Base-by-base conservation (phyloP, 768 basidiomycete genomes). In the Sistotremastrum suecicum region DNA sequence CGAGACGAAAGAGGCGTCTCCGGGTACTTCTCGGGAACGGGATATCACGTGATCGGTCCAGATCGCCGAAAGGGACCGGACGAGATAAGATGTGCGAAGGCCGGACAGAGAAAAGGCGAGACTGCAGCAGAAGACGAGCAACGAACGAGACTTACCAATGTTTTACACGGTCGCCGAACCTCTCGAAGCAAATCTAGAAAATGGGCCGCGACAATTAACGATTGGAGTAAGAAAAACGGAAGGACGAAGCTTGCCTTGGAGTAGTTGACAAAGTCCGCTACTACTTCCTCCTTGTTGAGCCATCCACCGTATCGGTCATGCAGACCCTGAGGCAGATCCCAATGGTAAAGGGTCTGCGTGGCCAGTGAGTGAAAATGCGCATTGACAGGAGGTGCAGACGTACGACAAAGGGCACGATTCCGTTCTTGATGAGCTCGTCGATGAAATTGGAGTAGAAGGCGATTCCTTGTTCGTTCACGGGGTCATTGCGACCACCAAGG, bases 261-360 rank as follows among this genome's bases (percentile, higher is more conserved):
- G 54, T 83, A 86, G 51, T 66, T 61, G 6, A 67, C 66, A 51
- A 67, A 86, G 59, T 87, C 83, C 47, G 68, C 59, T n/a, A 78
- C 64, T 45, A 84, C 73, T 54, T 81, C 76, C 39, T 76, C 71
- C 57, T 78, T 79, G 64, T 78, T 78, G 42, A 83, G 59, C 82
- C 81, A 87, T 4, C 83, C 83, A 2, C 74, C 73, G 57, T 86
- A 86, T 46, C 76, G 69, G 49, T 84, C 77, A 46, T 83, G 75
- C 36, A 89, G 70, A 20, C 63, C 76, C 55, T 82, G 78, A 7
- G 84, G 84, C 7, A 85, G 70, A 56, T 86, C 83, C 84, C 83
- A 86, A 58, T 80, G 81, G 55, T 81, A 80, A 34, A 83, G 60
- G 0, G 78, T 83, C 77, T 82, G 50, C 7, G 51, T 45, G 44